Evolutionary conservation across 2,329 filamentous ascomycete genomes (phyloP), one percentile per base, ranked within the genome.

Genomic region (Canariomyces notabilis): DNA sequence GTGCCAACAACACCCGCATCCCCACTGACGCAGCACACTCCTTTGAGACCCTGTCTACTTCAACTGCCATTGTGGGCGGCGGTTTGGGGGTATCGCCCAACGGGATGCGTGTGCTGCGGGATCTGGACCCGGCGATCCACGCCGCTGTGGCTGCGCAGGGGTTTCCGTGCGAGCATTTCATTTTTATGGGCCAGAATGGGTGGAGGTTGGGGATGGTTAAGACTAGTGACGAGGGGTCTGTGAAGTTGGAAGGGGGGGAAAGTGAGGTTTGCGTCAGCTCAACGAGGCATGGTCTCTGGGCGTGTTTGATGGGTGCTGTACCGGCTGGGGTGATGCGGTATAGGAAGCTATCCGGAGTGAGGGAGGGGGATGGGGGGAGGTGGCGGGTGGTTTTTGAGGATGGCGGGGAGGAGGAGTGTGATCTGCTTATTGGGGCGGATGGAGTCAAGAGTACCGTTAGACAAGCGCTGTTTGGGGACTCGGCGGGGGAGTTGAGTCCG

Each of bases 181-280:
- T 36, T 23, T 43, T 43, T 31, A 43, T 41, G 38, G 38, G 38
- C 12, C 38, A 41, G 38, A 41, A 41, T 29, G 38, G 38, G 12
- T 41, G 38, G 38, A 32, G 5, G 23, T 23, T 41, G 16, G 38
- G 38, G 14, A 16, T 41, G 21, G 12, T 32, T 12, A 32, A 41
- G 38, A 41, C 38, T 12, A 41, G 26, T 18, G 38, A 41, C 20
- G 38, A 23, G 22, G 38, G 38, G 26, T 41, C 18, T 16, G 38
- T 32, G 16, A 23, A 23, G 15, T 23, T 23, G 12, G 8, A 29
- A n/a, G 38, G 38, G 3, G 6, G 9, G 22, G 26, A n/a, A n/a
- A n/a, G 29, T 21, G 29, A 43, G 40, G 40, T 43, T 15, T 34
- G 32, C 32, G 29, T 43, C 8, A 43, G 40, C 31, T 41, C 38